Base-by-base conservation (phyloP, 2,329 filamentous ascomycete genomes). In the Capronia coronata region DNA sequence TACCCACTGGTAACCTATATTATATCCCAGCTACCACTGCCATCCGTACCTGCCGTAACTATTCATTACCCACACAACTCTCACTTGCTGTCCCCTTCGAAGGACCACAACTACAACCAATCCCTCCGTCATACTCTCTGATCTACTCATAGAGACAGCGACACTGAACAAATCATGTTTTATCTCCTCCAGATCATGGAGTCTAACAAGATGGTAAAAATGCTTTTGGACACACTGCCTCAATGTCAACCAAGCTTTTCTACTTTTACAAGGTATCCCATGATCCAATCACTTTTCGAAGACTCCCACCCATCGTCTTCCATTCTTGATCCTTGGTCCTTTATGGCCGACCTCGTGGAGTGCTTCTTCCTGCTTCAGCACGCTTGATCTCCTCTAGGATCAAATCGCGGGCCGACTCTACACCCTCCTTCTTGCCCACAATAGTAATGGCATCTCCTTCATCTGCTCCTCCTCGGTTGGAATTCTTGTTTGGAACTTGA, bases 361-460 rank as follows among this genome's bases (percentile, higher is more conserved):
- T 32, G 23, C 39, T 35, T 37, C 49, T 48, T 23, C 47, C 50
- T 7, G 43, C 43, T 23, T 50, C 43, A 27, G 80, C 83, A 49
- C 83, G 80, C 46, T 78, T 76, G 9, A 97, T 86, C 56, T 89
- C 86, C 52, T 87, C 82, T 54, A 98, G 72, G 54, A 98, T 96
- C 65, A 94, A 75, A 52, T 94, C 83, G 72, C 85, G 89, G 43
- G 93, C 93, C 67, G 86, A 78, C 69, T 96, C 87, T 30, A 94
- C 81, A 10, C 87, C 88, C 13, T 88, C 85, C 63, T 79, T 79
- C 48, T 77, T 79, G 32, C 93, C 93, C 29, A 84, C 75, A 62
- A 98, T 86, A 72, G 95, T 88, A 65, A 98, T 96, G 2, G 91
- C 87, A 68, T 96, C 90, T 18, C 75, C 77, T 59, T 73, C 71